A percentile compares a stretch with the other conserved stretches of the same genome.
These are phyloP conservation scores for Trypanosoma conorhini DNA, from an alignment of 208 protist species.

Conservation along the genomic window DNA sequence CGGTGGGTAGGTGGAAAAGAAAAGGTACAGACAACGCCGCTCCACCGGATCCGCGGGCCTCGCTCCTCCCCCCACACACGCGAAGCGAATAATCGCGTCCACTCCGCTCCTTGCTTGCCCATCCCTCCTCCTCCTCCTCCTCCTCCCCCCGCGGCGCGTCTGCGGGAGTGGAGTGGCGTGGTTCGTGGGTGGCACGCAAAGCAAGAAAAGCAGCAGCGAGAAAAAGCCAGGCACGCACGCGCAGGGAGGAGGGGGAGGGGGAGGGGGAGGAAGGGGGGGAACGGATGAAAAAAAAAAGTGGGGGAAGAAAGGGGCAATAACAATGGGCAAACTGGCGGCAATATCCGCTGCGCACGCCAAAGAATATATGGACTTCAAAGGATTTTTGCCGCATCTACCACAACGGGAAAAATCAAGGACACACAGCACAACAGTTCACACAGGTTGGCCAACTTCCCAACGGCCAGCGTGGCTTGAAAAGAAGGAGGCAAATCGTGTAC, in stretches of 20 bases:
- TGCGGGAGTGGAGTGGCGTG: slow-evolving; percentile 35
- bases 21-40: neutral
- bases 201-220: too few species aligned
- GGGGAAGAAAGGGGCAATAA: neutral
- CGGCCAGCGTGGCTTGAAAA: neutral
- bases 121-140: slow-evolving; percentile 31
- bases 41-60: too few species aligned
- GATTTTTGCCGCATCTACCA: neutral
- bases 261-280: neutral
- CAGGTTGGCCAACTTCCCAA: neutral
- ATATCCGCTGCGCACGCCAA: neutral
- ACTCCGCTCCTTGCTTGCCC: slow-evolving; percentile 22
- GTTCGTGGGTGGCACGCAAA: neutral
- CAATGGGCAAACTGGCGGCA: neutral
- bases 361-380: neutral
- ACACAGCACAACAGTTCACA: neutral
- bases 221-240: neutral
- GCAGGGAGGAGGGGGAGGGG: neutral
- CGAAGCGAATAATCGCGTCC: neutral
- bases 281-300: slow-evolving; percentile 14
- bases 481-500: neutral
- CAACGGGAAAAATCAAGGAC: neutral
- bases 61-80: neutral
- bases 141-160: slow-evolving; percentile 47
- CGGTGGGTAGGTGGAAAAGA: neutral